Evolutionary conservation across 2,329 filamentous ascomycete genomes (phyloP).

Genomic region (Colletotrichum trifolii): DNA sequence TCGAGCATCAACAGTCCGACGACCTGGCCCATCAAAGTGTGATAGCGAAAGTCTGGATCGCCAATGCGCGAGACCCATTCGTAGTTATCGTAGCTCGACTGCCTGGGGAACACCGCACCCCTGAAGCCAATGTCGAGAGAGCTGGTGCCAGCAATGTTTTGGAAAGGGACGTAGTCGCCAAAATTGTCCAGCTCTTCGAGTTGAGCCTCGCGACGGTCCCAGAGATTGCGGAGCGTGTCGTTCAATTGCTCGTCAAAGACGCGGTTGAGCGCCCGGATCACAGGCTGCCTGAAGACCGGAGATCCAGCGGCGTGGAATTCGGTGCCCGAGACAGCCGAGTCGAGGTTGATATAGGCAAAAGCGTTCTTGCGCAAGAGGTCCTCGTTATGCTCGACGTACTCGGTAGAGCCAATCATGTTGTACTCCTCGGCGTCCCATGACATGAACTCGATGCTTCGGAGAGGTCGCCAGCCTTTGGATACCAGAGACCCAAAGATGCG

Average conservation of each 20-base stretch:
- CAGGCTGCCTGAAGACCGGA: conserved; percentile 79
- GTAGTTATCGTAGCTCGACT: conserved; percentile 90
- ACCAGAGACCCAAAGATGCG: conserved; percentile 85
- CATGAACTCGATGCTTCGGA: conserved; percentile 96
- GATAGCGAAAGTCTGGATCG: conserved; percentile 86
- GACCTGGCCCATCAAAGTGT: conserved; percentile 81
- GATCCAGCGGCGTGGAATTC: conserved; percentile 83
- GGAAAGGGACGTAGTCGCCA: conserved; percentile 90
- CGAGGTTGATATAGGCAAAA: conserved; percentile 92
- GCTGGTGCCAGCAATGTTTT: conserved; percentile 88
- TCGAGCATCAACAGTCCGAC: conserved; percentile 87
- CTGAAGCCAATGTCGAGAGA: conserved; percentile 86
- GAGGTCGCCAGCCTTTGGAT: conserved; percentile 83
- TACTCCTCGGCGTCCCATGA: conserved; percentile 97
- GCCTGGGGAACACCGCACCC: conserved; percentile 74
- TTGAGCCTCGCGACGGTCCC: conserved; percentile 72
- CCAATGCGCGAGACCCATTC: conserved; percentile 84
- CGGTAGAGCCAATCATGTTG: conserved; percentile 92
- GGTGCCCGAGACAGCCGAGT: conserved; percentile 80
- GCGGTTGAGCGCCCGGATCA: conserved; percentile 79
- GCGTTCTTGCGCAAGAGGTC: conserved; percentile 78
- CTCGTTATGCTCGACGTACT: conserved; percentile 89
- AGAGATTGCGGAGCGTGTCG: conserved; percentile 77
- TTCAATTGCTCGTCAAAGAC: conserved; percentile 79
- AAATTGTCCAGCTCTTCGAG: conserved; percentile 77